Conservation (phyloP, 2,329 filamentous ascomycete species). For the Cladosporium sp. region DNA sequence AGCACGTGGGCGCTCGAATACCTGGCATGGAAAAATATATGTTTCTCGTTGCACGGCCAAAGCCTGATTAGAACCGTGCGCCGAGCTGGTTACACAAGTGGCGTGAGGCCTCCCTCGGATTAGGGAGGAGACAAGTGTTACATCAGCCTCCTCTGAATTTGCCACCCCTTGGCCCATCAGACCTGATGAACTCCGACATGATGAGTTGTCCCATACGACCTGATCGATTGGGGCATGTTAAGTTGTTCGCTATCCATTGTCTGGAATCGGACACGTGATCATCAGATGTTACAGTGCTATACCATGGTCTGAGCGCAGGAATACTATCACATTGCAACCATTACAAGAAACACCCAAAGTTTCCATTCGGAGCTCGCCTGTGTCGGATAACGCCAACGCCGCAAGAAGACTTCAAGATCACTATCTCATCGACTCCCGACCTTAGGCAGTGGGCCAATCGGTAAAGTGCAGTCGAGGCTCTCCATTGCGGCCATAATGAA, state of each 20-base stretch:
- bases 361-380: no score
- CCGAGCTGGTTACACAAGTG: not conserved
- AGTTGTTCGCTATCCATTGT: not conserved
- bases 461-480: not conserved
- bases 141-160: not conserved
- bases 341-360: no score
- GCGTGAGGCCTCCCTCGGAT: not conserved
- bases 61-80: not conserved
- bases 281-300: no score
- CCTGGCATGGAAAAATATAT: not conserved
- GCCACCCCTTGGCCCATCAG: not conserved
- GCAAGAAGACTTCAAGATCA: not conserved
- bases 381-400: no score
- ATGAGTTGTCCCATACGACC: not conserved
- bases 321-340: no score
- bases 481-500: constrained; percentile 1
- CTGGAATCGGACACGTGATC: not conserved
- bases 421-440: not conserved
- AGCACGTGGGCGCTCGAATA: not conserved
- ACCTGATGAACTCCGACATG: not conserved
- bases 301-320: no score
- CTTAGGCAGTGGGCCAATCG: not conserved
- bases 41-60: not conserved
- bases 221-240: not conserved
- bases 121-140: not conserved